Percentiles rank a stretch among this genome's conserved stretches.
phyloP scores from a whole-genome alignment of 192 early-diverging fungal species.

The Backusella australiensis region DNA sequence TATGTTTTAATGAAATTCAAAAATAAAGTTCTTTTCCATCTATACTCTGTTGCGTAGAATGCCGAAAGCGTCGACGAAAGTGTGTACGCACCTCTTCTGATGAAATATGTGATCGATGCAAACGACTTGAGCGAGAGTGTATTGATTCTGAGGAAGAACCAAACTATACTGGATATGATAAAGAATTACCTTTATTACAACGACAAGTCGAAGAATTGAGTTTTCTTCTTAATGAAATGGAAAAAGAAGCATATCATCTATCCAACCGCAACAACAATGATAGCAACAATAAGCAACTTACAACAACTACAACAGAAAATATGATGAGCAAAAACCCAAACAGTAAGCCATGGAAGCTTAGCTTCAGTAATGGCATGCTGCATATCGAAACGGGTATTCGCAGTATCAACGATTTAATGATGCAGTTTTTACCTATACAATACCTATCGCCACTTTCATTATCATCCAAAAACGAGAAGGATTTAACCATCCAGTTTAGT shows the following conservation, averaged over 20 bases:
- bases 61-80: not conserved
- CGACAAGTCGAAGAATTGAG: not conserved
- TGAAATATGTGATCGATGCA: not conserved
- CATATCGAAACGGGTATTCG: not conserved
- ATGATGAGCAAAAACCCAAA: not conserved
- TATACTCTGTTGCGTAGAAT: not conserved
- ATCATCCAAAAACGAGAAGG: not conserved
- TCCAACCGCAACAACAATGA: not conserved
- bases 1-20: slow-evolving; percentile 1
- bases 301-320: not conserved
- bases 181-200: not conserved
- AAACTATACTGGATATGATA: not conserved
- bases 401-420: not conserved
- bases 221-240: not conserved
- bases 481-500: not conserved
- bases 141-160: not conserved
- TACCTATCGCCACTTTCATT: not conserved
- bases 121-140: not conserved
- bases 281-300: not conserved
- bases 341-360: not conserved
- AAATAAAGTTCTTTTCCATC: not conserved
- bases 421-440: not conserved
- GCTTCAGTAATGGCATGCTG: not conserved
- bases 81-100: not conserved
- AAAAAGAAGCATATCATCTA: not conserved